These are phyloP conservation scores for Pseudohalonectria lignicola DNA, from an alignment of 2,329 filamentous ascomycete genomes.

Conservation along the genomic window DNA sequence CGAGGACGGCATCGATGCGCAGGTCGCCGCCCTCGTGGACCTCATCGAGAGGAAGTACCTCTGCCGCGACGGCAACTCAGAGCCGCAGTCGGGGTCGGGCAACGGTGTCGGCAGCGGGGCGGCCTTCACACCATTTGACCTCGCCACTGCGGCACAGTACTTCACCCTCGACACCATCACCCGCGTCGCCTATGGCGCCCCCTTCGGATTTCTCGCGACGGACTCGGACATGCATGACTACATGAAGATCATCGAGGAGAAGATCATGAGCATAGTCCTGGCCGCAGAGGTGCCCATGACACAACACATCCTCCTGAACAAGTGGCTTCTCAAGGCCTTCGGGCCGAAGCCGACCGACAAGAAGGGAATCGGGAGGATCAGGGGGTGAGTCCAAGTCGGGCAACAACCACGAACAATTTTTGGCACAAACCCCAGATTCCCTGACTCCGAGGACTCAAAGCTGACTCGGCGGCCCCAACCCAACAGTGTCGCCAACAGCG, in stretches of 20 bases:
- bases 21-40: conserved; percentile 8
- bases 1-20: conserved; percentile 13
- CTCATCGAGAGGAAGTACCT: conserved; percentile 11
- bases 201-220: conserved; percentile 29
- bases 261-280: conserved; percentile 25
- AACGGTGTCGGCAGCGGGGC: no score
- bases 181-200: conserved; percentile 31
- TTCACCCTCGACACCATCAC: conserved; percentile 41
- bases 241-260: conserved; percentile 24
- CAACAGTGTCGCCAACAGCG: conserved; percentile 24
- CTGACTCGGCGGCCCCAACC: no score
- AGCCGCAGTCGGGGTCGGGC: no score
- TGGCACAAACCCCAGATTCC: no score
- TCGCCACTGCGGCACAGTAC: conserved; percentile 31
- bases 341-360: conserved; percentile 16
- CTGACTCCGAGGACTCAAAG: no score
- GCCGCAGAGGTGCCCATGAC: conserved; percentile 26
- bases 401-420: no score
- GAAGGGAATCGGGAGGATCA: conserved; percentile 14
- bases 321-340: conserved; percentile 21
- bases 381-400: conserved; percentile 8
- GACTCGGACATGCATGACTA: conserved; percentile 33
- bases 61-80: background rate
- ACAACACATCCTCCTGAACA: conserved; percentile 8
- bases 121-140: conserved; percentile 25